phyloP scores from a whole-genome alignment of 75 land plant genomes.

The Selaginella tamariscina region DNA sequence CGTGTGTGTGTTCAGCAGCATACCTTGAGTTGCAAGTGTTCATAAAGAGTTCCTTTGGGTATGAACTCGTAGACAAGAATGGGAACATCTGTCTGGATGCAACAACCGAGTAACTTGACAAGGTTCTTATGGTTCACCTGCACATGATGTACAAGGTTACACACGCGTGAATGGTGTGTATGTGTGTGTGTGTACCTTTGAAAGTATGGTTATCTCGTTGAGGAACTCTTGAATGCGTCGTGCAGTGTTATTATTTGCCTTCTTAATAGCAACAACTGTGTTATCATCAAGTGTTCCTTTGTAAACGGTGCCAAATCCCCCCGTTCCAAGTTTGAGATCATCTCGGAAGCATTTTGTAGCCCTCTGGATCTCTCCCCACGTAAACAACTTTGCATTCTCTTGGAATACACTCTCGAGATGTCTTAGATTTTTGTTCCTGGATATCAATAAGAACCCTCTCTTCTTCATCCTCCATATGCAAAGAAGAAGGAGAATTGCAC shows the following conservation, averaged over 20 bases:
- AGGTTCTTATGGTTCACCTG: slow-evolving; percentile 52
- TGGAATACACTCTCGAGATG: no score
- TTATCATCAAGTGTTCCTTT: slow-evolving; percentile 28
- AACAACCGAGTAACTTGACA: slow-evolving; percentile 56
- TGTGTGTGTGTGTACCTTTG: no score
- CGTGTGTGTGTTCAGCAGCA: no score
- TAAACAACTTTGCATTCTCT: slow-evolving; percentile 8
- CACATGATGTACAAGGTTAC: slow-evolving; percentile 47
- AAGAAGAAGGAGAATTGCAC: no score
- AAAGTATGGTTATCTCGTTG: no score
- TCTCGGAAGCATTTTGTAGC: slow-evolving; percentile 25
- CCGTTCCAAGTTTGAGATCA: slow-evolving; percentile 23
- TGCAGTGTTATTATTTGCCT: slow-evolving; percentile 8
- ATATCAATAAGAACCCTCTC: no score
- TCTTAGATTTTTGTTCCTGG: no score
- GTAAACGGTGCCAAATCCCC: slow-evolving; percentile 31
- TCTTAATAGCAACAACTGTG: slow-evolving; percentile 21
- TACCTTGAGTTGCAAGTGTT: slow-evolving; percentile 21
- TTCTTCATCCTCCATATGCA: no score
- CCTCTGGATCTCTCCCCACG: slow-evolving; percentile 14
- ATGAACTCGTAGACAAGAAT: slow-evolving; percentile 27
- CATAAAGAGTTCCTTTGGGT: slow-evolving; percentile 25
- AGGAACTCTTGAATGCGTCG: neutral
- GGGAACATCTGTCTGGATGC: slow-evolving; percentile 43
- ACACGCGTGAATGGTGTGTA: slow-evolving; percentile 2